Evolutionary conservation across 1,284 basidiomycete genomes (phyloP).

Genomic region (Bjerkandera adusta): DNA sequence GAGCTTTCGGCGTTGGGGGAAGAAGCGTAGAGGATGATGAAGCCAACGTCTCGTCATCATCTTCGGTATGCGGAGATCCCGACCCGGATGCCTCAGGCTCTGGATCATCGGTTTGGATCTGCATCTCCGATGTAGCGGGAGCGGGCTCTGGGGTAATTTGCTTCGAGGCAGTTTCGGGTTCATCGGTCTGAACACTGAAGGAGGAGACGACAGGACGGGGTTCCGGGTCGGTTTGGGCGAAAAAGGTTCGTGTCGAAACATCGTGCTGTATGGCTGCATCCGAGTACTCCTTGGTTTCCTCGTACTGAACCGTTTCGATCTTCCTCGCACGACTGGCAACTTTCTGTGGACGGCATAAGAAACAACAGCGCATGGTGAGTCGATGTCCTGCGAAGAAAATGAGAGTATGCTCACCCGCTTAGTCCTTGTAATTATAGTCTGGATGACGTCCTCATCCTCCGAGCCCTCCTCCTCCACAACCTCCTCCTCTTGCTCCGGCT

Average conservation of each 20-base stretch:
- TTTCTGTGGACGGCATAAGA: conserved; percentile 43
- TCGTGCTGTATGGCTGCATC: conserved; percentile 71
- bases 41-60: conserved; percentile 52
- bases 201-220: conserved; percentile 12
- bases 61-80: conserved; percentile 29
- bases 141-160: conserved; percentile 42
- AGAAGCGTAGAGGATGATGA: conserved; percentile 70
- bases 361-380: no score
- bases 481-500: conserved; percentile 43
- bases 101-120: conserved; percentile 60
- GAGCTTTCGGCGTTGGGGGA: conserved; percentile 62
- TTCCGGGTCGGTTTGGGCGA: conserved; percentile 39
- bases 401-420: conserved; percentile 53
- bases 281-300: conserved; percentile 68
- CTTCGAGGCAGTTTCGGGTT: conserved; percentile 33
- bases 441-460: conserved; percentile 73
- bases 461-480: conserved; percentile 49
- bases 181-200: conserved; percentile 29
- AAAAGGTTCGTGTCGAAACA: conserved; percentile 32
- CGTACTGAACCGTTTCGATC: conserved; percentile 49
- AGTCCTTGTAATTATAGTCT: conserved; percentile 79
- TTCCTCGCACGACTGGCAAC: conserved; percentile 57
- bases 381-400: neutral
- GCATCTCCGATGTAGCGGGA: conserved; percentile 45
- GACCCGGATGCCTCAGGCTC: conserved; percentile 25